Percentiles rank a stretch among this genome's conserved stretches.
Conservation (phyloP, 169 alveolate species). For the Plasmodium berghei region DNA sequence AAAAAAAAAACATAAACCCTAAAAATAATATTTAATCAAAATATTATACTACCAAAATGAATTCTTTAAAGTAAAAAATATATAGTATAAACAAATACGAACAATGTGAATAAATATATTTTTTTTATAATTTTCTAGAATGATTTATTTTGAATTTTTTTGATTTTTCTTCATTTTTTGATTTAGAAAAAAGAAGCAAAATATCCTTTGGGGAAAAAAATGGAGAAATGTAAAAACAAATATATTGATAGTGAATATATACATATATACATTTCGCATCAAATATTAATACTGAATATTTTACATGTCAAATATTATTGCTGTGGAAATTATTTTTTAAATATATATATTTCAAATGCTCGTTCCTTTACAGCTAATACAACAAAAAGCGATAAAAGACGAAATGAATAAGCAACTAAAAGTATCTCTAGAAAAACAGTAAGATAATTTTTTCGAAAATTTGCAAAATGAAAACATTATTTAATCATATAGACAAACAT, state of each 20-base stretch:
- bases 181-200: constrained; percentile 69
- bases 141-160: not conserved
- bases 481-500: not conserved
- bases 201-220: constrained; percentile 65
- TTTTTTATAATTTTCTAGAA: not conserved
- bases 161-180: not conserved
- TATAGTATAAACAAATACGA: not conserved
- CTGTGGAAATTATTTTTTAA: not conserved
- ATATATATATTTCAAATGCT: not conserved
- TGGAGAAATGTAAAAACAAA: constrained; percentile 58
- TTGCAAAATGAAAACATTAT: not conserved
- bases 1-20: not conserved
- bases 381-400: constrained; percentile 66
- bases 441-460: not conserved
- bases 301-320: not conserved
- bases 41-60: constrained; percentile 25
- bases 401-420: constrained; percentile 67
- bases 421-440: constrained; percentile 72
- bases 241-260: not conserved
- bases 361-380: constrained; percentile 33
- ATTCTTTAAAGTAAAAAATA: constrained; percentile 50
- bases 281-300: not conserved
- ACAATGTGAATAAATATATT: no score
- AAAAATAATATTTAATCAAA: not conserved
- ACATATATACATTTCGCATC: not conserved